phyloP scores from a whole-genome alignment of 2,329 filamentous ascomycete species.

The Xylariaceae sp. region DNA sequence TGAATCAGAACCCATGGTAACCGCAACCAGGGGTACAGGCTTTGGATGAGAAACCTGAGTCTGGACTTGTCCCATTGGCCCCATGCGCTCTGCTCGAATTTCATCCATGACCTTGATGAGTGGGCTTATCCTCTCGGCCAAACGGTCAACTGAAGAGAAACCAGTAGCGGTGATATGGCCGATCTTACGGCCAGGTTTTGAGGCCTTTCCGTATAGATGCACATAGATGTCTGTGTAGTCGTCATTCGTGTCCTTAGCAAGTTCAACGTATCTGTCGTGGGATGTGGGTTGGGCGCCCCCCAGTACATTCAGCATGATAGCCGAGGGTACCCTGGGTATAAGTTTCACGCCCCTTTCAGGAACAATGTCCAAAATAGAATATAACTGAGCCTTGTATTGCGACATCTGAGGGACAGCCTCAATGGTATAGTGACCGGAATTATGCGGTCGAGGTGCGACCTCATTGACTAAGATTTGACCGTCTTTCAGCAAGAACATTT shows the following conservation, averaged over 20 bases:
- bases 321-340: constrained; percentile 59
- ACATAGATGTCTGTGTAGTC: constrained; percentile 59
- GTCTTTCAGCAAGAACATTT: constrained; percentile 86
- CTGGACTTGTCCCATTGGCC: constrained; percentile 33
- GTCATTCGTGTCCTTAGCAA: constrained; percentile 48
- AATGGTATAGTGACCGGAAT: constrained; percentile 94
- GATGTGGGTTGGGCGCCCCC: constrained; percentile 69
- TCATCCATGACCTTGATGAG: constrained; percentile 67
- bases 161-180: constrained; percentile 87
- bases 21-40: constrained; percentile 64
- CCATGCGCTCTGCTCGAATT: constrained; percentile 59
- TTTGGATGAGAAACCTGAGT: constrained; percentile 33
- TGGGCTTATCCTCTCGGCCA: constrained; percentile 61
- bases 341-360: constrained; percentile 58
- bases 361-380: constrained; percentile 73
- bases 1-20: constrained; percentile 85
- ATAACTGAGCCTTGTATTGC: constrained; percentile 89
- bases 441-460: constrained; percentile 59
- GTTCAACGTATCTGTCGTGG: constrained; percentile 55
- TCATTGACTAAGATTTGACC: constrained; percentile 80
- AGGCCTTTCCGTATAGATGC: constrained; percentile 90
- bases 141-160: constrained; percentile 66
- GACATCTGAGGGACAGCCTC: constrained; percentile 85
- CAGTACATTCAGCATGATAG: constrained; percentile 82
- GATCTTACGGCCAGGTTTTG: constrained; percentile 89